Evolutionary conservation across 164 flowering plant genomes (phyloP), one percentile per base, ranked within the genome.

Genomic region (Protea cynaroides): DNA sequence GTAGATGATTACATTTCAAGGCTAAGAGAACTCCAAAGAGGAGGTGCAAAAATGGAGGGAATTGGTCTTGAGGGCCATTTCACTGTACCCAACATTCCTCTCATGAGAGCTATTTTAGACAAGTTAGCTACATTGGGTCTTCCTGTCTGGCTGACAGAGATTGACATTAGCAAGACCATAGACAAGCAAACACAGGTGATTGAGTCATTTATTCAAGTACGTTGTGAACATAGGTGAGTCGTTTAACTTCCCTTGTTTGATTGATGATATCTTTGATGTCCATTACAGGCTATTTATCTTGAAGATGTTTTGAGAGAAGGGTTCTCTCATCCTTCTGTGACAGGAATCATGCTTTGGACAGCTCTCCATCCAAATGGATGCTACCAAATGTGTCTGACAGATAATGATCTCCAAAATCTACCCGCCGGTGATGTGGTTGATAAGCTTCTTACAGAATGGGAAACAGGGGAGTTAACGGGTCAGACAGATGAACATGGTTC

Each of bases 61-160:
- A 84, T 94, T 71, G 99, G 97, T 1, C 69, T 94, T 15, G 92
- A 94, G 68, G 81, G 88, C 1, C 99, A 94, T 46, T 94, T 94
- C 63, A 70, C 69, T 6, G 74, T 64, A 37, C 99, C 97, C 5
- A 91, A 94, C 56, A 76, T 69, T 61, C 93, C 99, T 19, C 72
- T 86, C 1, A 86, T 91, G 77, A 84, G 96, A 71, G 97, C 86
- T 25, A 68, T 78, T 1, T 8, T 94, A 2, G 99, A 94, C 78
- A 94, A 94, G 52, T 71, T 94, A 77, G 94, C 89, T 4, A 89
- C 89, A 0, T 76, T 94, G 6, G 77, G 75, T 14, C 87, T 89
- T 54, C 97, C 99, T 5, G 88, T 94, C 60, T 94, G 97, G 99
- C 80, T 94, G 34, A 94, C 99, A 0, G 99, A 91, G 69, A 79